A percentile compares a stretch with the other conserved stretches of the same genome.
phyloP scores from a whole-genome alignment of 345 rosid genomes.

The Clarkia xantiana region DNA sequence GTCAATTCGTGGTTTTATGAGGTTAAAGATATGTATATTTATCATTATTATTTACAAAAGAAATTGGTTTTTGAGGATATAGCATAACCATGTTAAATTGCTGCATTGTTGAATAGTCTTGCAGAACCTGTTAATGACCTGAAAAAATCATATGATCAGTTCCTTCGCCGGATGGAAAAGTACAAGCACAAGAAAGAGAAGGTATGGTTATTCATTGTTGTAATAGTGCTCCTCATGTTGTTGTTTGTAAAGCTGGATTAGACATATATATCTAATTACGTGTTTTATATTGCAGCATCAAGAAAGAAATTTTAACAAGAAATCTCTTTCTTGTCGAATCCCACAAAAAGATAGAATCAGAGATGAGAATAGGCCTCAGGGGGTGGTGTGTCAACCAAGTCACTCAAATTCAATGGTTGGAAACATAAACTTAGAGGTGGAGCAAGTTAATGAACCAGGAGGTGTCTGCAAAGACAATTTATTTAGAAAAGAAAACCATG shows the following conservation, averaged over 20 bases:
- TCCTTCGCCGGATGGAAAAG: slow-evolving; percentile 60
- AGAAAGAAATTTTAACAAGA: slow-evolving; percentile 17
- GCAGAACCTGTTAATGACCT: slow-evolving; percentile 82
- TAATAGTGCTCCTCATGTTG: slow-evolving; percentile 1
- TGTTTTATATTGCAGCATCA: slow-evolving; percentile 21
- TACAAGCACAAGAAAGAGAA: slow-evolving; percentile 47
- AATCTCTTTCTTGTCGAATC: not conserved
- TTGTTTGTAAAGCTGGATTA: slow-evolving; percentile 1
- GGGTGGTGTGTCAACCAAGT: slow-evolving; percentile 8
- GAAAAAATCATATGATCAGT: slow-evolving; percentile 70
- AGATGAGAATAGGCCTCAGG: slow-evolving; percentile 5
- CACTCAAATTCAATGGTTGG: too few relatives aligned
- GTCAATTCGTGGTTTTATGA: too few relatives aligned
- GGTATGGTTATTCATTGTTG: slow-evolving; percentile 23
- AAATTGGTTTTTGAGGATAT: not conserved
- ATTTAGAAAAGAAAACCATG: slow-evolving; percentile 6
- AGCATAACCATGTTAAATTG: not conserved
- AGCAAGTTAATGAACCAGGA: too few relatives aligned
- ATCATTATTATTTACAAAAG: too few relatives aligned
- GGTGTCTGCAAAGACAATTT: not conserved
- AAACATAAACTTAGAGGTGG: too few relatives aligned
- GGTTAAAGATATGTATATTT: too few relatives aligned
- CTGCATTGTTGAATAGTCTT: slow-evolving; percentile 30
- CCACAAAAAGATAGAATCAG: slow-evolving; percentile 12
- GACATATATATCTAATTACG: slow-evolving; percentile 9